These are phyloP conservation scores for Pascua guehoae DNA, from an alignment of 1,284 basidiomycete genomes.

Conservation along the genomic window DNA sequence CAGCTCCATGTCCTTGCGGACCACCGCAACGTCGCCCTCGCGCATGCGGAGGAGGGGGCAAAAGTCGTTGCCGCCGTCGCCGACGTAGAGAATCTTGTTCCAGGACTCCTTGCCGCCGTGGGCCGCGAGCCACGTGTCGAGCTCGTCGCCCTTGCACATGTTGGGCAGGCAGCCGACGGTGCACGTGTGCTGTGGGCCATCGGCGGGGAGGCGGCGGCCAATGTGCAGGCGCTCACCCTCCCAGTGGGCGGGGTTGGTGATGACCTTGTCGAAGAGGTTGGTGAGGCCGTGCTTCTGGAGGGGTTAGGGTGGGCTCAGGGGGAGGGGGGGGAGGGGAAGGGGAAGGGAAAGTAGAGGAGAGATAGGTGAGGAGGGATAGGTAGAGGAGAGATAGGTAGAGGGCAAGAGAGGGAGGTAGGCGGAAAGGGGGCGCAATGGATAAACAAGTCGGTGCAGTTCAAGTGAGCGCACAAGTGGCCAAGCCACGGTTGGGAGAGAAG, in stretches of 20 bases:
- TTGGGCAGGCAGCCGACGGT: conserved; percentile 86
- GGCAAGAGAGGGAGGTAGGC: no score
- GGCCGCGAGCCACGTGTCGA: conserved; percentile 72
- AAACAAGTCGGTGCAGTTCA: no score
- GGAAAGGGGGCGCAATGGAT: no score
- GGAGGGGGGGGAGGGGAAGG: no score
- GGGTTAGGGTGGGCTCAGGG: background rate
- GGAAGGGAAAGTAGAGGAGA: no score
- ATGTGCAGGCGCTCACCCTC: conserved; percentile 70
- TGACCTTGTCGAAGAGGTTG: conserved; percentile 74
- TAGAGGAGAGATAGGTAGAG: no score
- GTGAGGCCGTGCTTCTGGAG: conserved; percentile 60
- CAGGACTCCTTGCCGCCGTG: conserved; percentile 60
- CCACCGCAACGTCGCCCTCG: conserved; percentile 60
- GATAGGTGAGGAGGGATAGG: no score
- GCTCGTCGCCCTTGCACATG: conserved; percentile 98
- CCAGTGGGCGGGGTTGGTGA: conserved; percentile 92
- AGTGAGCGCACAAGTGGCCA: no score
- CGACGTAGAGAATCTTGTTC: conserved; percentile 84
- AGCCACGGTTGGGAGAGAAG: no score
- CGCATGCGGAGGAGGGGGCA: conserved; percentile 82
- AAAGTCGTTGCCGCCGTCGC: conserved; percentile 93
- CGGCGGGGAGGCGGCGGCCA: conserved; percentile 68
- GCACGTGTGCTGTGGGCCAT: conserved; percentile 77
- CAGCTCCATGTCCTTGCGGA: conserved; percentile 70